Base-by-base conservation (phyloP, 257 asterid genomes). In the Hygrophila difformis region DNA sequence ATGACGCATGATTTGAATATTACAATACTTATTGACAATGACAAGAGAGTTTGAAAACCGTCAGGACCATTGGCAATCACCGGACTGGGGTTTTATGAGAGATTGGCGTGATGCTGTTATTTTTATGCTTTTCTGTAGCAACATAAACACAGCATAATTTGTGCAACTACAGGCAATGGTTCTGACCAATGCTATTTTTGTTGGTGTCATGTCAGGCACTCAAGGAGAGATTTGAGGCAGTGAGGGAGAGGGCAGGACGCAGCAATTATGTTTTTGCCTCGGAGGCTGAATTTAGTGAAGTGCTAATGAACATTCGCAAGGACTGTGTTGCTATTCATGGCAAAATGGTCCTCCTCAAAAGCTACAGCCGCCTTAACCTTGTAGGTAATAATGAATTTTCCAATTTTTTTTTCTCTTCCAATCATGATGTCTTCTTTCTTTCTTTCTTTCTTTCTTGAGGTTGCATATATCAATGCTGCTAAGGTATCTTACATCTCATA, bases 301-400 rank as follows among this genome's bases (percentile, higher is more conserved):
- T 74, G 58, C 73, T 70, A 79, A 77, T 76, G 68, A 71, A 59
- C 47, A 76, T 86, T 59, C 86, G 89, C 20, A 78, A 60, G 70
- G 94, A 86, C 66, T 76, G 80, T 41, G 96, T 91, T 19, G 54
- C 78, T 43, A 86, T 86, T 51, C 99, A 86, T 38, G 96, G 99
- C 12, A 94, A 91, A 69, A 86, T 86, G 95, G 75, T 91, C 61
- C 95, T 91, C 55, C 84, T 91, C 2, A 76, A 86, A 63, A 82
- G 71, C 61, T 91, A 86, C 64, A 82, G 99, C 79, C 78, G 94
- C 58, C 76, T 91, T 31, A 91, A 91, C 71, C 78, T 86, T 71
- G 94, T 94, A 60, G 99, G 99, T 83, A 68, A 56, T 44, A 9
- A 36, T 41, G 16, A 64, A 37, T 12, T 44, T 51, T 59, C 54